A percentile compares a stretch with the other conserved stretches of the same genome.
phyloP scores from a whole-genome alignment of 495 filamentous ascomycete species.

The Letharia lupina region DNA sequence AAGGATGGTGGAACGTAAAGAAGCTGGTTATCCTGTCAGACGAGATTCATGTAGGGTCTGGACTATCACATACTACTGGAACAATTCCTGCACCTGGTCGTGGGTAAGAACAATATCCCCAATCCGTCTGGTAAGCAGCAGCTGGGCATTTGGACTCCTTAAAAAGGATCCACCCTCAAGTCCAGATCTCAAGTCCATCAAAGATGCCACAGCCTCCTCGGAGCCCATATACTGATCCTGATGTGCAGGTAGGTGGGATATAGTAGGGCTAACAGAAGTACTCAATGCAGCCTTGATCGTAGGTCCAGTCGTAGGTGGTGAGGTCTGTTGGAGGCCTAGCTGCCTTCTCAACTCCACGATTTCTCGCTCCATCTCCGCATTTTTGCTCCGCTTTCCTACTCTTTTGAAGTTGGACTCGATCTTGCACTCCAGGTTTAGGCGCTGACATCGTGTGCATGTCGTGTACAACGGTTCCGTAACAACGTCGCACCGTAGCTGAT shows the following conservation, averaged over 20 bases:
- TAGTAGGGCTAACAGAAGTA: constrained; percentile 22
- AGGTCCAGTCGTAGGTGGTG: constrained; percentile 45
- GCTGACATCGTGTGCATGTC: constrained; percentile 74
- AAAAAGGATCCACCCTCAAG: constrained; percentile 41
- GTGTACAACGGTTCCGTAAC: constrained; percentile 68
- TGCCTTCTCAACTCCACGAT: constrained; percentile 57
- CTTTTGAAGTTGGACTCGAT: constrained; percentile 94
- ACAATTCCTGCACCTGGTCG: constrained; percentile 65
- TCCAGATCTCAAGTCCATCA: constrained; percentile 62
- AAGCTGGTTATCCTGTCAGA: constrained; percentile 36
- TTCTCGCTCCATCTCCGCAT: constrained; percentile 81
- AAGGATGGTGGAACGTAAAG: constrained; percentile 77
- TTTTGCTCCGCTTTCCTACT: constrained; percentile 79
- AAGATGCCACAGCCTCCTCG: constrained; percentile 74
- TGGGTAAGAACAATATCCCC: constrained; percentile 67
- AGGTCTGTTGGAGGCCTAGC: constrained; percentile 52
- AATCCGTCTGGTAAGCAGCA: constrained; percentile 40
- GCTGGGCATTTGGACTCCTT: constrained; percentile 37
- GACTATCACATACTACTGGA: constrained; percentile 50
- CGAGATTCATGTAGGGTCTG: background rate
- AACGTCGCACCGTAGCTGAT: constrained; percentile 80
- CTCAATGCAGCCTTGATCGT: constrained; percentile 22
- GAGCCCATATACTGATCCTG: constrained; percentile 63
- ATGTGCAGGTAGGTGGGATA: constrained; percentile 25
- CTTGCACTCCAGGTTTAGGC: constrained; percentile 78